Evolutionary conservation across 129 eudicot genomes (phyloP).

Genomic region (Artemisia tridentata): DNA sequence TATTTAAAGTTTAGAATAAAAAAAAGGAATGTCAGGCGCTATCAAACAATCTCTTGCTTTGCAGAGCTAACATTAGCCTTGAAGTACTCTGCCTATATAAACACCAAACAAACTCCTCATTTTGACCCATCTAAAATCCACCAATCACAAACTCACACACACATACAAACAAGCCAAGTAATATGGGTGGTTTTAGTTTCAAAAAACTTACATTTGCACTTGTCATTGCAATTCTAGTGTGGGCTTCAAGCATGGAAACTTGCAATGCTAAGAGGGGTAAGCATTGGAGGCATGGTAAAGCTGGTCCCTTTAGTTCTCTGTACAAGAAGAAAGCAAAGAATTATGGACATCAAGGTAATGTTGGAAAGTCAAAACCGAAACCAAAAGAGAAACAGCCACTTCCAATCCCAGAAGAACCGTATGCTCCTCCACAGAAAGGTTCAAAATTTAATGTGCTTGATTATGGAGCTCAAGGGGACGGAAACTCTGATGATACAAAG

Average conservation of each 20-base stretch:
- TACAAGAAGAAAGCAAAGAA: conserved; percentile 59
- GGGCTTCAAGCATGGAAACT: conserved; percentile 56
- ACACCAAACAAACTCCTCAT: conserved; percentile 39
- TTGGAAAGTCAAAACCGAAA: conserved; percentile 39
- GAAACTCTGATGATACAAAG: conserved; percentile 79
- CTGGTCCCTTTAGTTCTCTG: conserved; percentile 44
- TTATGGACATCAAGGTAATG: conserved; percentile 46
- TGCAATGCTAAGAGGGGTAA: conserved; percentile 74
- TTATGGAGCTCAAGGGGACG: conserved; percentile 85
- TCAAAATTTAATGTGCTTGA: conserved; percentile 54
- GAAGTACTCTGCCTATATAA: conserved; percentile 44
- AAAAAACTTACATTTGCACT: conserved; percentile 53
- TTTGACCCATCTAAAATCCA: conserved; percentile 26
- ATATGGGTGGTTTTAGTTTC: conserved; percentile 52
- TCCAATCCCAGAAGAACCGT: conserved; percentile 34
- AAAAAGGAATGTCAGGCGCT: conserved; percentile 42
- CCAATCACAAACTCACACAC: conserved; percentile 17
- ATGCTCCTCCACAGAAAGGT: conserved; percentile 42
- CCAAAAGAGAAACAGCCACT: conserved; percentile 28
- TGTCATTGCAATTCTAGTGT: conserved; percentile 46
- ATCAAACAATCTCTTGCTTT: conserved; percentile 30
- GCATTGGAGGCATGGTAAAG: conserved; percentile 61
- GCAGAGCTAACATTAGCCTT: conserved; percentile 29
- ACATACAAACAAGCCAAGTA: conserved; percentile 8
- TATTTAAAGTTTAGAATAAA: no score